Evolutionary conservation across 2,329 filamentous ascomycete genomes (phyloP).

Genomic region (Graphilbum sp.): DNA sequence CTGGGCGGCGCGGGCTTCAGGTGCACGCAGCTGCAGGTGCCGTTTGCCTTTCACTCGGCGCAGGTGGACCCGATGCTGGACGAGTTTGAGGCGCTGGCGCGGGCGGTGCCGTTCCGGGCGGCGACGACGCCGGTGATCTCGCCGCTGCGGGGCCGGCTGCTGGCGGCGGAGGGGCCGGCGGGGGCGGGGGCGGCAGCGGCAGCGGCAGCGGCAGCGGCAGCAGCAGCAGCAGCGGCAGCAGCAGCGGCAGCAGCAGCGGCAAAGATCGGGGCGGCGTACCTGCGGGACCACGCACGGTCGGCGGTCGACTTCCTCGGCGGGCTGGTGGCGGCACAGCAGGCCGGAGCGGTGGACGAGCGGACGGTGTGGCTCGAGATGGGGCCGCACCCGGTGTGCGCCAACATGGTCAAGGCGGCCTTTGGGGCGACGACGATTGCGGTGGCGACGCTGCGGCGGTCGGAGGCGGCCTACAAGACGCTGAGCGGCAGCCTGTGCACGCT

Average conservation of each 20-base stretch:
- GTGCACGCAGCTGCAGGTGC: slow-evolving; percentile 29
- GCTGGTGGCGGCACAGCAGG: slow-evolving; percentile 38
- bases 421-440: slow-evolving; percentile 35
- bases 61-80: slow-evolving; percentile 39
- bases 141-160: slow-evolving; percentile 44
- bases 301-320: slow-evolving; percentile 53
- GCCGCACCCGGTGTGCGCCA: slow-evolving; percentile 53
- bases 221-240: no score
- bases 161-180: slow-evolving; percentile 23
- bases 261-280: slow-evolving; percentile 38
- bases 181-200: no score
- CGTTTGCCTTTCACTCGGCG: slow-evolving; percentile 37
- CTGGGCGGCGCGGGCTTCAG: slow-evolving; percentile 20
- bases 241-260: no score
- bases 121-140: slow-evolving; percentile 49
- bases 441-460: slow-evolving; percentile 44
- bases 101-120: slow-evolving; percentile 19
- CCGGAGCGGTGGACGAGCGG: slow-evolving; percentile 45
- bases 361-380: slow-evolving; percentile 59
- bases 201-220: no score
- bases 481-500: slow-evolving; percentile 38
- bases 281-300: slow-evolving; percentile 48
- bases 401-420: slow-evolving; percentile 51
- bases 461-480: slow-evolving; percentile 49
- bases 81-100: slow-evolving; percentile 34